A percentile compares a stretch with the other conserved stretches of the same genome.
Conservation (phyloP, 2,329 filamentous ascomycete genomes). For the Cladophialophora exuberans region DNA sequence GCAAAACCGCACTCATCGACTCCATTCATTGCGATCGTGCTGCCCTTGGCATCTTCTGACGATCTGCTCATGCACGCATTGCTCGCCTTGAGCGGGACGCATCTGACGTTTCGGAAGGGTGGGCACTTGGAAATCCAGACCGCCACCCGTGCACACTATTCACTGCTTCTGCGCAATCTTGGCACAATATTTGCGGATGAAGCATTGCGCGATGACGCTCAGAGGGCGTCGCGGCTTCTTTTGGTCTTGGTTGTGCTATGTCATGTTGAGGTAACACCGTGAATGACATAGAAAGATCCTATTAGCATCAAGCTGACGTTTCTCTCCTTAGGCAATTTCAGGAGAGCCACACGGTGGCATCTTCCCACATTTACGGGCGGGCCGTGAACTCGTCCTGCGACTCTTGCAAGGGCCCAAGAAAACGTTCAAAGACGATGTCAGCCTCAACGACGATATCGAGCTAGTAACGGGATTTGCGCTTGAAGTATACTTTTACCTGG, state of each 20-base stretch:
- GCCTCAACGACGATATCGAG: constrained; percentile 11
- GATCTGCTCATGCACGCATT: too few species aligned
- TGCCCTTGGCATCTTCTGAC: too few species aligned
- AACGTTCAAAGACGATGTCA: neutral
- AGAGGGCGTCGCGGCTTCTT: constrained; percentile 12
- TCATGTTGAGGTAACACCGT: constrained; percentile 20
- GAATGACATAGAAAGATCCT: neutral
- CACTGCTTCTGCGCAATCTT: constrained; percentile 10
- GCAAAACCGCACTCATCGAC: too few species aligned
- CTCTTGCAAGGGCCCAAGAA: constrained; percentile 4
- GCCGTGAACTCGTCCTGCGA: constrained; percentile 20
- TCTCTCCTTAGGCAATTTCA: constrained; percentile 25
- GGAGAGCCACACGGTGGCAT: constrained; percentile 24
- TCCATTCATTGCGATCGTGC: too few species aligned
- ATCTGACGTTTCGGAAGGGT: too few species aligned
- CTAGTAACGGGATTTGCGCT: constrained; percentile 24
- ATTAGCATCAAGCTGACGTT: neutral
- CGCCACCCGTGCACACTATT: constrained; percentile 13
- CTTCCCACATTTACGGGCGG: constrained; percentile 29
- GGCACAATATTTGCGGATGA: constrained; percentile 12
- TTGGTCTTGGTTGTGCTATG: constrained; percentile 18
- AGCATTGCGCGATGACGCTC: constrained; percentile 1
- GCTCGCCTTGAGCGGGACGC: too few species aligned
- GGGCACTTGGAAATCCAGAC: too few species aligned
- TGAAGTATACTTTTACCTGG: constrained; percentile 29